A percentile compares a stretch with the other conserved stretches of the same genome.
Evolutionary conservation across 495 filamentous ascomycete species (phyloP).

Genomic region (Penicillium bialowiezense): DNA sequence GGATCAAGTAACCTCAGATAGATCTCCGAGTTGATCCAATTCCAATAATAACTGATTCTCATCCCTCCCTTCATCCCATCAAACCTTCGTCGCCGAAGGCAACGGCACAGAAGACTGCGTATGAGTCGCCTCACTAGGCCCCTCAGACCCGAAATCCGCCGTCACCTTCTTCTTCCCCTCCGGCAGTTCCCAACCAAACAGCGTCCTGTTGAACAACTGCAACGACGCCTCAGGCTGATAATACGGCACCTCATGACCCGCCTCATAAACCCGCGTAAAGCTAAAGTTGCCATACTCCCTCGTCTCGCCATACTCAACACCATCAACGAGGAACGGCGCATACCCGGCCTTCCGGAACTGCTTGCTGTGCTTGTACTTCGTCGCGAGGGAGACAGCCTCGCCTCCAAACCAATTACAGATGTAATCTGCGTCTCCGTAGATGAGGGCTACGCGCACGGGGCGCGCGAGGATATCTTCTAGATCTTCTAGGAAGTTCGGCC

Average conservation of each 20-base stretch:
- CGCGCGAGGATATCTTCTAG: slow-evolving; percentile 50
- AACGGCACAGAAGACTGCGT: slow-evolving; percentile 53
- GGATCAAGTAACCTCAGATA: background rate
- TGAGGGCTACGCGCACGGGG: slow-evolving; percentile 61
- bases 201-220: slow-evolving; percentile 51
- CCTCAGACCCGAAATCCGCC: slow-evolving; percentile 41
- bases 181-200: slow-evolving; percentile 54
- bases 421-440: slow-evolving; percentile 64
- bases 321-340: slow-evolving; percentile 40
- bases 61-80: background rate
- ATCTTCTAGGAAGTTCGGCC: slow-evolving; percentile 50
- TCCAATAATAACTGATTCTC: background rate
- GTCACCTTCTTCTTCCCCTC: slow-evolving; percentile 46
- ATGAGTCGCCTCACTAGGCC: slow-evolving; percentile 52
- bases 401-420: slow-evolving; percentile 52
- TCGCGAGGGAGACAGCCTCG: slow-evolving; percentile 35
- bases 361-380: slow-evolving; percentile 36
- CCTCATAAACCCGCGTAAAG: slow-evolving; percentile 56
- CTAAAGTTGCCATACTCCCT: slow-evolving; percentile 56
- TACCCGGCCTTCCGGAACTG: slow-evolving; percentile 47
- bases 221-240: slow-evolving; percentile 53
- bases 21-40: background rate
- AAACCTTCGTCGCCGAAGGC: slow-evolving; percentile 20
- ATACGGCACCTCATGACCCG: slow-evolving; percentile 58
- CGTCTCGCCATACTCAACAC: slow-evolving; percentile 45